Evolutionary conservation across 176 grass and related monocot genomes (phyloP).

Genomic region (Juncus inflexus): DNA sequence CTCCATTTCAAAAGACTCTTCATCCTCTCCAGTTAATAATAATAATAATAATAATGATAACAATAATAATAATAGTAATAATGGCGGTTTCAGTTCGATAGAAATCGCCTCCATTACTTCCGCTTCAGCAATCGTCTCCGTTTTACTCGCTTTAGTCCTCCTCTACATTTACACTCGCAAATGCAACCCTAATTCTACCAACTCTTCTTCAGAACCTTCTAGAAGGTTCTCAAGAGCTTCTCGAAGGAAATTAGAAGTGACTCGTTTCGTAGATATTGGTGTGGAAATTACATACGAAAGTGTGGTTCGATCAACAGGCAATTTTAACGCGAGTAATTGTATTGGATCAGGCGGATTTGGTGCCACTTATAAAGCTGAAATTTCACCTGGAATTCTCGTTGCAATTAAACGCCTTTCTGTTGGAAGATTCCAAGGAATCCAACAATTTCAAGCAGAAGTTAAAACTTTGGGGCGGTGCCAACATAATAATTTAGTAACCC

Average conservation of each 20-base stretch:
- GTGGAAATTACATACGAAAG: conserved; percentile 75
- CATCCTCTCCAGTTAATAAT: conserved; percentile 25
- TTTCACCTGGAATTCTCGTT: conserved; percentile 77
- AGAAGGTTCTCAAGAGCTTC: conserved; percentile 40
- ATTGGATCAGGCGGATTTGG: conserved; percentile 95
- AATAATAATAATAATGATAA: conserved; percentile 30
- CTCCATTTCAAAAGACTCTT: conserved; percentile 19
- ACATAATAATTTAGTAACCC: conserved; percentile 84
- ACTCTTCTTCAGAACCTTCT: conserved; percentile 1
- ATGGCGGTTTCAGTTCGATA: conserved; percentile 68
- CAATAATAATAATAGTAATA: conserved; percentile 16
- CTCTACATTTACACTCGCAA: conserved; percentile 85
- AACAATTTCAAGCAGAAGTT: conserved; percentile 90
- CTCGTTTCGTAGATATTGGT: conserved; percentile 76
- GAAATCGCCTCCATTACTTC: conserved; percentile 94
- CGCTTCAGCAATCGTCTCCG: conserved; percentile 83
- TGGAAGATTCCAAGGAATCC: conserved; percentile 83
- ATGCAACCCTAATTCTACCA: conserved; percentile 23
- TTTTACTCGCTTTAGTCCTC: conserved; percentile 71
- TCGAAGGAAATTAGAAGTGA: conserved; percentile 63
- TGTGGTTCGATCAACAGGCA: conserved; percentile 65
- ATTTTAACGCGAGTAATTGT: conserved; percentile 88
- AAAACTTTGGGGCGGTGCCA: conserved; percentile 78
- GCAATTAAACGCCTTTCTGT: conserved; percentile 90
- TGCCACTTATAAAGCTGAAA: conserved; percentile 95